A percentile compares a stretch with the other conserved stretches of the same genome.
phyloP scores from a whole-genome alignment of 139 green algal species.

The Edaphochlamys debaryana region DNA sequence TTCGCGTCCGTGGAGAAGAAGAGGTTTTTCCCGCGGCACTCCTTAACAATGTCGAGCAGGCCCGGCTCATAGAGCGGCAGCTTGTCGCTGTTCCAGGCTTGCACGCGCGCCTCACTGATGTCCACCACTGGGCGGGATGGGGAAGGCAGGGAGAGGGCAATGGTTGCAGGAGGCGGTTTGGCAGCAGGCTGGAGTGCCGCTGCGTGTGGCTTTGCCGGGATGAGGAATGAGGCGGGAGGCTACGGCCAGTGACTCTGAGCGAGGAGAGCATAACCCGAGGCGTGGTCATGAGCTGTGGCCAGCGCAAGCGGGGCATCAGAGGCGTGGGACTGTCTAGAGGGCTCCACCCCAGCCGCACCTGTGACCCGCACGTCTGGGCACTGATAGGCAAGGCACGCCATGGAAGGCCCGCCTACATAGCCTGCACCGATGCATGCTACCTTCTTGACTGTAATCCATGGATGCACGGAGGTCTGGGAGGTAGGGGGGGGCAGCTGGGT shows the following conservation, averaged over 20 bases:
- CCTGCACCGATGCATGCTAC: conserved; percentile 49
- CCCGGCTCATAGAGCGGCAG: conserved; percentile 98
- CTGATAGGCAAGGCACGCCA: conserved; percentile 72
- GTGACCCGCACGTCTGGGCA: conserved; percentile 66
- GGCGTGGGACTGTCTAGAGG: too few species aligned
- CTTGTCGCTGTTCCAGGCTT: conserved; percentile 93
- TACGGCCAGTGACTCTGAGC: too few species aligned
- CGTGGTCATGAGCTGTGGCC: too few species aligned
- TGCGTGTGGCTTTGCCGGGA: too few species aligned
- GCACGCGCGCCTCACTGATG: conserved; percentile 27
- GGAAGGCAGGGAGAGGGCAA: background rate
- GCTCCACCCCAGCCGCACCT: too few species aligned
- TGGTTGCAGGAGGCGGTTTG: too few species aligned
- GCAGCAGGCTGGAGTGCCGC: too few species aligned
- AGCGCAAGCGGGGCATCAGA: too few species aligned
- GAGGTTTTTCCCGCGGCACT: conserved; percentile 83
- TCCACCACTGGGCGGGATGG: background rate
- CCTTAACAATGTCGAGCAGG: conserved; percentile 88
- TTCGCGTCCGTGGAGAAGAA: conserved; percentile 95
- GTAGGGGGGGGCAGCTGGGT: too few species aligned
- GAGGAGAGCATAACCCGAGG: too few species aligned
- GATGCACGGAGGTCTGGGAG: too few species aligned
- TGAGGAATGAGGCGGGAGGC: too few species aligned
- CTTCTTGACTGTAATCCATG: background rate
- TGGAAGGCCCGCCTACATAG: conserved; percentile 70